Base-by-base conservation (phyloP, 108 stramenopile genomes). In the Cyclotella choctawhatcheeana region DNA sequence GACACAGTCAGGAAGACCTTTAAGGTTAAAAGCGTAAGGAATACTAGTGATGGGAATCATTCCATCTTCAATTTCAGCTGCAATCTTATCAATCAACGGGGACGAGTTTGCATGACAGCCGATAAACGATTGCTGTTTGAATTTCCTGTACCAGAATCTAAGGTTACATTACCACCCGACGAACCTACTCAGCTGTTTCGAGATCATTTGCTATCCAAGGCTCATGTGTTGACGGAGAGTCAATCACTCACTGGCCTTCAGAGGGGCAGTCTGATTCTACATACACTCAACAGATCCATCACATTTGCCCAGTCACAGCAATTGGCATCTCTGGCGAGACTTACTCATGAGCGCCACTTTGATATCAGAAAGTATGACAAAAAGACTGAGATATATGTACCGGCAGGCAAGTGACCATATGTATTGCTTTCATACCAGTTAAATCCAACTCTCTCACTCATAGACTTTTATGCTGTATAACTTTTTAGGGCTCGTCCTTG, bases 71-170 rank as follows among this genome's bases (percentile, higher is more conserved):
- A 85, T 32, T 88, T 95, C 44, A 71, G 54, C 64, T 95, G 94
- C 76, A 79, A 81, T 63, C 76, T 96, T 21, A 83, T 88, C 54
- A 96, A 96, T 71, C 94, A 96, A 77, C 77, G 92, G 44, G 90
- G 87, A 10, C 71, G 88, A 22, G 67, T 92, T 16, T 89, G 90
- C 71, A 88, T 95, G 84, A 85, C 85, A 47, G 89, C 90, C 21
- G 94, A 96, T 63, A 92, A 93, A 69, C 79, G 84, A 8, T 85
- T 93, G 84, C 79, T 96, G 44, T 96, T 96, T 73, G 88, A 88
- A 22, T 89, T 95, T 72, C 76, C 84, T 34, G 80, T 89, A 21
- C 88, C 91, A 8, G 75, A 88, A 35, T 86, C 88, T n/a, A 79
- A 73, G 14, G 85, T 82, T 10, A 71, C 69, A 33, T 45, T 73